Conservation (phyloP, 805 yeast species). For the Saccharomycopsis schoenii region DNA sequence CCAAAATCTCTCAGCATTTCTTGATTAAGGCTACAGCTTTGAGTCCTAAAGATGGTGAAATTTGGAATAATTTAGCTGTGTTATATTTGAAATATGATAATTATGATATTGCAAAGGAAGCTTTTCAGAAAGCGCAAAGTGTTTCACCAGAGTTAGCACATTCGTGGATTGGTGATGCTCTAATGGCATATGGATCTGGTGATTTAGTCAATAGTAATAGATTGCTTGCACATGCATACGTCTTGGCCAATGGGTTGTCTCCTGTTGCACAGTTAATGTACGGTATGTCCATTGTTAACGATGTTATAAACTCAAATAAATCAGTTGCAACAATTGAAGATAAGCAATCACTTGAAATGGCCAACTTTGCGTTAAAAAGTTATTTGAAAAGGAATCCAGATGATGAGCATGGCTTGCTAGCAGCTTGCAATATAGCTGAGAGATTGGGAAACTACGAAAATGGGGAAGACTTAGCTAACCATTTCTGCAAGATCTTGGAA, state of each 20-base stretch:
- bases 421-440: slow-evolving; percentile 53
- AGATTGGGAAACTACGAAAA: slow-evolving; percentile 51
- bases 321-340: slow-evolving; percentile 29
- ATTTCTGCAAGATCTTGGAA: slow-evolving; percentile 43
- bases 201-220: slow-evolving; percentile 40
- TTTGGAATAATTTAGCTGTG: slow-evolving; percentile 79
- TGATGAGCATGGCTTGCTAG: slow-evolving; percentile 46
- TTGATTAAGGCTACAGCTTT: slow-evolving; percentile 71
- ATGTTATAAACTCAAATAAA: slow-evolving; percentile 32
- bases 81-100: slow-evolving; percentile 65
- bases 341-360: slow-evolving; percentile 56
- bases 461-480: slow-evolving; percentile 40
- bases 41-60: slow-evolving; percentile 53
- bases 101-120: slow-evolving; percentile 57
- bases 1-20: slow-evolving; percentile 84
- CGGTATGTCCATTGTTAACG: slow-evolving; percentile 46
- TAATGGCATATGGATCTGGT: slow-evolving; percentile 44
- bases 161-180: slow-evolving; percentile 85
- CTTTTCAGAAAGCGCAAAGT: slow-evolving; percentile 67
- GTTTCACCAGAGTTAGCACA: slow-evolving; percentile 64
- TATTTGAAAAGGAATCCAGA: slow-evolving; percentile 54
- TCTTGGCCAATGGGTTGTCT: slow-evolving; percentile 64
- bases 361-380: slow-evolving; percentile 55
- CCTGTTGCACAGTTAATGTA: slow-evolving; percentile 63
- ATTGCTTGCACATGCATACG: slow-evolving; percentile 68